Percentiles rank a stretch among this genome's conserved stretches.
phyloP scores from a whole-genome alignment of 768 basidiomycete genomes.

The Pisolithus orientalis region DNA sequence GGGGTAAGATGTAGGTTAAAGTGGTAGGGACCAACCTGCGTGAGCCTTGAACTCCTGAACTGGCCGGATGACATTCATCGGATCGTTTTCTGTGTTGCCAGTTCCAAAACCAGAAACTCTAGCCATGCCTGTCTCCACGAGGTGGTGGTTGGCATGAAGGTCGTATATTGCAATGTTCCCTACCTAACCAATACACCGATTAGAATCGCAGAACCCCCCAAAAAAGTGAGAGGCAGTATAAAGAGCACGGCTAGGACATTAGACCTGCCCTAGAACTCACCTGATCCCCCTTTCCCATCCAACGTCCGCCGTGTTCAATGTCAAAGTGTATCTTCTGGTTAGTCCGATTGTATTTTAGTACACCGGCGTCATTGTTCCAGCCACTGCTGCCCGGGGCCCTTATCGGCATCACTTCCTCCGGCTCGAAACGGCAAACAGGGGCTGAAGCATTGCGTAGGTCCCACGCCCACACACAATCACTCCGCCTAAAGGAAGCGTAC shows the following conservation, averaged over 20 bases:
- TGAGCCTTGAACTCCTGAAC: slow-evolving; percentile 46
- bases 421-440: slow-evolving; percentile 34
- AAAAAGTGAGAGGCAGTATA: background rate
- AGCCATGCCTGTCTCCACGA: slow-evolving; percentile 1
- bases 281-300: slow-evolving; percentile 62
- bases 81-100: background rate
- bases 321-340: slow-evolving; percentile 83
- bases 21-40: slow-evolving; percentile 35
- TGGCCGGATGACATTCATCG: slow-evolving; percentile 18
- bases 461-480: slow-evolving; percentile 60
- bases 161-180: slow-evolving; percentile 60
- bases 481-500: slow-evolving; percentile 72
- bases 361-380: background rate
- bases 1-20: background rate
- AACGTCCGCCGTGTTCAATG: slow-evolving; percentile 60
- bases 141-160: slow-evolving; percentile 19
- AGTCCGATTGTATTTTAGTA: slow-evolving; percentile 27
- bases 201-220: background rate
- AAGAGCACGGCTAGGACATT: background rate
- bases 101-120: background rate
- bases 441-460: slow-evolving; percentile 58
- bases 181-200: slow-evolving; percentile 30
- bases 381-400: background rate
- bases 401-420: background rate
- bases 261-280: slow-evolving; percentile 32